Evolutionary conservation across 768 basidiomycete species (phyloP).

Genomic region (Collybiopsis confluens): DNA sequence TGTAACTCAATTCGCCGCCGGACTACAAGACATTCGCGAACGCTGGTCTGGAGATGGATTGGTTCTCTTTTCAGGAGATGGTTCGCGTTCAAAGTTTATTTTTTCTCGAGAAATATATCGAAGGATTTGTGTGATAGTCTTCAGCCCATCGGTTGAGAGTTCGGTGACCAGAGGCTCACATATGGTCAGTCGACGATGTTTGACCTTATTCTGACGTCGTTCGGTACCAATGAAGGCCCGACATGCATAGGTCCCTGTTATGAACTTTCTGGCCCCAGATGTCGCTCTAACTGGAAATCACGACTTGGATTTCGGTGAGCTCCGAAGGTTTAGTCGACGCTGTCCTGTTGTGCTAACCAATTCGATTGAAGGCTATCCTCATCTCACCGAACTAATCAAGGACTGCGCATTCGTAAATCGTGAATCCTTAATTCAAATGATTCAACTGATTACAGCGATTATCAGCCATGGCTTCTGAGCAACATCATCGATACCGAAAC

Average conservation of each 20-base stretch:
- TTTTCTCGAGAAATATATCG: too few relatives aligned
- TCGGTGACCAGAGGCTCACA: conserved; percentile 86
- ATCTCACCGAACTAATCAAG: conserved; percentile 61
- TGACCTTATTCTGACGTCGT: background rate
- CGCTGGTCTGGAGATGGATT: conserved; percentile 70
- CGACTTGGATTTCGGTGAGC: conserved; percentile 82
- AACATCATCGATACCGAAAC: conserved; percentile 78
- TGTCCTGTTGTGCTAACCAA: background rate
- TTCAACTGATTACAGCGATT: background rate
- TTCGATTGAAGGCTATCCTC: conserved; percentile 47
- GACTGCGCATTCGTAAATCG: conserved; percentile 70
- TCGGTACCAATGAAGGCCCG: too few relatives aligned
- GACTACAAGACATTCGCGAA: conserved; percentile 58
- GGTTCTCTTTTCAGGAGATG: conserved; percentile 81
- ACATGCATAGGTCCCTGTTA: conserved; percentile 75
- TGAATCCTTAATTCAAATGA: conserved; percentile 1
- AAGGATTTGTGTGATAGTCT: too few relatives aligned
- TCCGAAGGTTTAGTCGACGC: too few relatives aligned
- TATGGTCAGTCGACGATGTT: conserved; percentile 53
- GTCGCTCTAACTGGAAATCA: conserved; percentile 85
- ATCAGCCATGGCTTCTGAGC: conserved; percentile 84
- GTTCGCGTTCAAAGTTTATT: too few relatives aligned
- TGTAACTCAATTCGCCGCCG: conserved; percentile 79
- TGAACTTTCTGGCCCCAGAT: conserved; percentile 79
- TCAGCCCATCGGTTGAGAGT: conserved; percentile 83